Percentiles rank a stretch among this genome's conserved stretches.
Evolutionary conservation across 2,329 filamentous ascomycete genomes (phyloP).

Genomic region (Colletotrichum sp.): DNA sequence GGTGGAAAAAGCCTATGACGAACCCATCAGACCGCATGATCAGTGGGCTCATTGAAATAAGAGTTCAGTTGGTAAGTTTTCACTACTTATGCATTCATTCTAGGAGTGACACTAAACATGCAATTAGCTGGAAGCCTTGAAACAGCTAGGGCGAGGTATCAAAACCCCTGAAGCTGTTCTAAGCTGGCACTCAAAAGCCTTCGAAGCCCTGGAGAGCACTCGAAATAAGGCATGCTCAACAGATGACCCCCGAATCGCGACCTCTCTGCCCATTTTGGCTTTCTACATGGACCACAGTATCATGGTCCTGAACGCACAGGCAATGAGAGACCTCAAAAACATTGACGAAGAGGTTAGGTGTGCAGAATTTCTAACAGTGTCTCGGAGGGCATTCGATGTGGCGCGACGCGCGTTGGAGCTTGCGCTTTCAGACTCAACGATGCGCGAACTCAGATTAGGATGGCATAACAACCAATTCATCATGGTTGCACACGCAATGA

Average conservation of each 20-base stretch:
- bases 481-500: conserved; percentile 27
- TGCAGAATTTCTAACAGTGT: not conserved
- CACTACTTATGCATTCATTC: not conserved
- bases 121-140: not conserved
- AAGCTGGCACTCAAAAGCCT: conserved; percentile 24
- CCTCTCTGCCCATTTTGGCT: conserved; percentile 21
- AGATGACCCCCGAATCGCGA: not conserved
- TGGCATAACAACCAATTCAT: conserved; percentile 30
- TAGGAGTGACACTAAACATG: not conserved
- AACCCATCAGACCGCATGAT: conserved; percentile 25
- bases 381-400: not conserved
- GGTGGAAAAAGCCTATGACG: conserved; percentile 24
- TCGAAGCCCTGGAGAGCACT: conserved; percentile 3
- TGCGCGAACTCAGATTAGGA: conserved; percentile 24
- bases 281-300: conserved; percentile 30
- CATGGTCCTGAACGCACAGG: conserved; percentile 28
- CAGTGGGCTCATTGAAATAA: conserved; percentile 26
- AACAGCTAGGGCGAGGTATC: conserved; percentile 15
- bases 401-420: not conserved
- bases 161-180: conserved; percentile 21
- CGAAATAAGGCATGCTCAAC: not conserved
- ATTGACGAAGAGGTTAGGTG: conserved; percentile 11
- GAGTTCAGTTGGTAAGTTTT: conserved; percentile 21
- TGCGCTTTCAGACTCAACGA: not conserved
- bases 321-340: conserved; percentile 24